phyloP scores from a whole-genome alignment of 192 early-diverging fungal species.

The Umbelopsis sp. region DNA sequence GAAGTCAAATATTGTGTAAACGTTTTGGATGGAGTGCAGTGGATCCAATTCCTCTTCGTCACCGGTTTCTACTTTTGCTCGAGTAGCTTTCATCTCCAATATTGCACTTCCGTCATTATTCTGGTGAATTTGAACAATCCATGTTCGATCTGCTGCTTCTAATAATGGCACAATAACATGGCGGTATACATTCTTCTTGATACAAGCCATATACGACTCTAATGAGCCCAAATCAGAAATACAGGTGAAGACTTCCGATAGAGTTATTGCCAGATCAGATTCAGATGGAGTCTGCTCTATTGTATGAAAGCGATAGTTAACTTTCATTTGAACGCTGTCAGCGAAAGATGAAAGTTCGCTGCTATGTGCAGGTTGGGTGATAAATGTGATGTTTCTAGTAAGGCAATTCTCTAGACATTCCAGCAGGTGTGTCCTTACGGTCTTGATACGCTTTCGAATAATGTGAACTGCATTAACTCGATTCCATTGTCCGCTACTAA shows the following conservation, averaged over 20 bases:
- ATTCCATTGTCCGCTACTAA: not conserved
- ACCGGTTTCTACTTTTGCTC: not conserved
- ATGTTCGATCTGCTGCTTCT: not conserved
- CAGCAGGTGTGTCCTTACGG: not conserved
- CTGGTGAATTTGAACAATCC: slow-evolving; percentile 1
- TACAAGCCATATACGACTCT: not conserved
- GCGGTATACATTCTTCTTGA: not conserved
- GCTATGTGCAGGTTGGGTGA: not conserved
- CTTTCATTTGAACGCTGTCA: not conserved
- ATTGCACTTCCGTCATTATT: not conserved
- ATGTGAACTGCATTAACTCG: not conserved
- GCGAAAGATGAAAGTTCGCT: not conserved
- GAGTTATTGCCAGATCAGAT: not conserved
- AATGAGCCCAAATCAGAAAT: not conserved
- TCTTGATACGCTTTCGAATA: not conserved
- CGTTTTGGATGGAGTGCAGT: not conserved
- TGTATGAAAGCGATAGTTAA: not conserved
- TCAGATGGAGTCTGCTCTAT: not conserved
- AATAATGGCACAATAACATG: not conserved
- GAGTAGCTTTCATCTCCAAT: not conserved
- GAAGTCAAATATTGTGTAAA: slow-evolving; percentile 22
- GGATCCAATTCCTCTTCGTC: not conserved
- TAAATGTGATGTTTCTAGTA: not conserved
- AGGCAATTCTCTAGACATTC: not conserved
- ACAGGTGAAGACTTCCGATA: slow-evolving; percentile 1